Base-by-base conservation (phyloP, 129 eudicot genomes). In the Glebionis coronaria region DNA sequence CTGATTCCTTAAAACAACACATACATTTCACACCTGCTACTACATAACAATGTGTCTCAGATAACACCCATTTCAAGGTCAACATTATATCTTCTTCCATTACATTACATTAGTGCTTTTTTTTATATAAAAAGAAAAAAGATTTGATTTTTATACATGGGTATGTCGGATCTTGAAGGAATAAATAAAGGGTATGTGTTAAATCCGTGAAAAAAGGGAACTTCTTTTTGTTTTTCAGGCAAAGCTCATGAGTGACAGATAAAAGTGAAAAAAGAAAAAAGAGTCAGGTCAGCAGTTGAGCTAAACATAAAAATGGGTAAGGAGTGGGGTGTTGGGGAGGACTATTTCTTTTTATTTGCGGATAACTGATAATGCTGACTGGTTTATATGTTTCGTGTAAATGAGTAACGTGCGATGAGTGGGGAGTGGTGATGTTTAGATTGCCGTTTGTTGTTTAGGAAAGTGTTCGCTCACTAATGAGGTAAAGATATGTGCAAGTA, bases 1-100 rank as follows among this genome's bases (percentile, higher is more conserved):
- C 71, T 5, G 78, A 73, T 65, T 84, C 87, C 64, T 84, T 80
- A 29, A 78, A 70, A 65, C 83, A 68, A 62, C 78, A 25, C 60
- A 44, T 59, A 0, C 64, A 72, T 42, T 78, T 79, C 59, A 74
- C 55, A 10, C 61, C 83, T 5, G 76, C 12, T 25, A 40, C 83
- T 3, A 70, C 72, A 6, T 76, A 93, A 52, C 73, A 81, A 31
- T 81, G 76, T 68, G 78, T 80, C 63, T 85, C 87, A 4, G 88
- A 86, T 69, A 82, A 76, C 55, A 89, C 31, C 99, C 99, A 94
- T 79, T 81, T 86, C 97, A 87, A 84, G 28, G 79, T 85, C 29
- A 87, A 44, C 76, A 93, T 85, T 70, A 89, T 90, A 82, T 94
- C 97, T 86, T 94, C 99, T 86, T 94, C 99, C 99, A 94, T 23